Evolutionary conservation across 225 moss, liverwort and hornwort genomes (phyloP).

Genomic region (Sphagnum contortum): DNA sequence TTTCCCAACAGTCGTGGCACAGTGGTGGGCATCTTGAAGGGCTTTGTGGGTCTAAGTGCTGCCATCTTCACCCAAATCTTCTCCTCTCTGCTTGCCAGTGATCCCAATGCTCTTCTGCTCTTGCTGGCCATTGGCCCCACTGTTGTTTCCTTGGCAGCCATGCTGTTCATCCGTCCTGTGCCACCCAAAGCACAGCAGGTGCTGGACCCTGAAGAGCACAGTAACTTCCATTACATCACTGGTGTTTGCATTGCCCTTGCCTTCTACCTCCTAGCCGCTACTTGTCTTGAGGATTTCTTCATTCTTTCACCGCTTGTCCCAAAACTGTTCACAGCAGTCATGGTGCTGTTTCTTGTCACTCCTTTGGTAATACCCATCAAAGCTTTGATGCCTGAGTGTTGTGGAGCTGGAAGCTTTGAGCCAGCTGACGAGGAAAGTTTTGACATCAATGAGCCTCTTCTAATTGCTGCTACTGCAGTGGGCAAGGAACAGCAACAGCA

Average conservation of each 20-base stretch:
- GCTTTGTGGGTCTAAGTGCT: slow-evolving; percentile 77
- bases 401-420: slow-evolving; percentile 12
- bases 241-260: slow-evolving; percentile 68
- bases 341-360: slow-evolving; percentile 51
- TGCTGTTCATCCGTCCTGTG: slow-evolving; percentile 74
- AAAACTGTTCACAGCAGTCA: slow-evolving; percentile 34
- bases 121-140: slow-evolving; percentile 58
- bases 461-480: slow-evolving; percentile 10
- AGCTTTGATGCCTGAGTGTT: slow-evolving; percentile 30
- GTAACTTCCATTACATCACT: slow-evolving; percentile 56
- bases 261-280: slow-evolving; percentile 42
- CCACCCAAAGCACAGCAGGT: slow-evolving; percentile 12
- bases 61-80: slow-evolving; percentile 76
- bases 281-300: slow-evolving; percentile 31
- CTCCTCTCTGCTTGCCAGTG: slow-evolving; percentile 28
- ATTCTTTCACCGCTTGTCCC: slow-evolving; percentile 19
- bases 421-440: slow-evolving; percentile 3
- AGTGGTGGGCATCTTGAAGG: slow-evolving; percentile 89
- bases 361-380: slow-evolving; percentile 66
- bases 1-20: slow-evolving; percentile 74
- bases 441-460: slow-evolving; percentile 35
- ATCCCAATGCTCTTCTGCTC: slow-evolving; percentile 43
- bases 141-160: slow-evolving; percentile 43
- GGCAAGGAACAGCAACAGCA: not conserved
- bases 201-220: slow-evolving; percentile 46